Percentiles rank a stretch among this genome's conserved stretches.
These are phyloP conservation scores for Citrus inodora DNA, from an alignment of 345 rosid genomes.

Conservation along the genomic window DNA sequence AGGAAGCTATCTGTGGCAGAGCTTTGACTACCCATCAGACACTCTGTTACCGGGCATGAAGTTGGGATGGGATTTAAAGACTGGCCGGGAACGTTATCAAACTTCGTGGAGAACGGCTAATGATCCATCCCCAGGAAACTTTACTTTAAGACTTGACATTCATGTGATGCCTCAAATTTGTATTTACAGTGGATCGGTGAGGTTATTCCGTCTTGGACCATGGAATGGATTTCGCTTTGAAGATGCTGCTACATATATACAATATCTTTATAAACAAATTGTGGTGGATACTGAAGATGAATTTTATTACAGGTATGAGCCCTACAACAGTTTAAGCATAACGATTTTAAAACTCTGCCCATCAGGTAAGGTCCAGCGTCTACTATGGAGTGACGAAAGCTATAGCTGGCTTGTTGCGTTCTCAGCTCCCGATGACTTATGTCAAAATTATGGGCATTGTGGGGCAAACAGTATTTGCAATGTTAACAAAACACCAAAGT, in stretches of 20 bases:
- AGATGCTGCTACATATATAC: conserved; percentile 5
- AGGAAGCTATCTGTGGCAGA: conserved; percentile 32
- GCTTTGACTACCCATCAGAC: conserved; percentile 45
- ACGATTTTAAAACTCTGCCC: neutral
- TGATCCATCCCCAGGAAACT: conserved; percentile 22
- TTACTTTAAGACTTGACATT: conserved; percentile 11
- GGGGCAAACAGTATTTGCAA: conserved; percentile 23
- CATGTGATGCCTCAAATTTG: conserved; percentile 29
- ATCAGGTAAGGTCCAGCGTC: neutral
- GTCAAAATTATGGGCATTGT: conserved; percentile 24
- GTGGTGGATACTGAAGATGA: conserved; percentile 3
- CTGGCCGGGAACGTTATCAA: conserved; percentile 20
- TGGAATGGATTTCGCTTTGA: conserved; percentile 37
- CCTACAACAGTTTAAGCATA: neutral
- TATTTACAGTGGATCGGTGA: neutral
- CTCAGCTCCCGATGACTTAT: conserved; percentile 19
- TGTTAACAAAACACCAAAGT: conserved; percentile 21
- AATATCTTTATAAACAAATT: neutral
- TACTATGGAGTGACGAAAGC: conserved; percentile 13
- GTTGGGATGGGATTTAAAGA: conserved; percentile 29
- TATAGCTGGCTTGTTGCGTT: conserved; percentile 8
- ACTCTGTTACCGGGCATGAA: conserved; percentile 35
- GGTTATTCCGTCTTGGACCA: conserved; percentile 21
- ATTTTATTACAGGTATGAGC: conserved; percentile 20
- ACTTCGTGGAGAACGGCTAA: conserved; percentile 23